Base-by-base conservation (phyloP, 1,284 basidiomycete species). In the Tetrapyrgos nigripes region DNA sequence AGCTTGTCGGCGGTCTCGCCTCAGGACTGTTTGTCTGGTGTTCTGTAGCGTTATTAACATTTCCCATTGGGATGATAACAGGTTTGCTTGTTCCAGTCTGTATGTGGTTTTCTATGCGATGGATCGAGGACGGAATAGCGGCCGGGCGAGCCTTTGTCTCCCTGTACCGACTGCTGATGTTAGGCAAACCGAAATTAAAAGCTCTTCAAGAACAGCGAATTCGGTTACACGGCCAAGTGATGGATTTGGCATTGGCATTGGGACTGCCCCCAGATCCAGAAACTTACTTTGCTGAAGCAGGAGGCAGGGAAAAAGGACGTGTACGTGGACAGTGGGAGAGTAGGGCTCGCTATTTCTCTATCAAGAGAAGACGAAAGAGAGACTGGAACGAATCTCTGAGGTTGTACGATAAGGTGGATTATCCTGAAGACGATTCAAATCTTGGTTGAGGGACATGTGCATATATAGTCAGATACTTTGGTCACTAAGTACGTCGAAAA, bases 31-130 rank as follows among this genome's bases (percentile, higher is more conserved):
- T 78, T 55, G 89, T 92, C 40, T 94, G 89, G 84, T 55, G 80
- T 27, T 61, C 72, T 10, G 73, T 81, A 3, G 73, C 86, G 19
- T 46, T 87, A 29, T 50, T 86, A 28, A 91, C 89, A 1, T 76
- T 91, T 63, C 88, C 84, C 2, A 72, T 91, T 62, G 81, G 85
- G 4, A 62, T 72, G 5, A 67, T 90, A 57, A 88, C 87, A 1
- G 69, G 79, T 21, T 67, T 87, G 53, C 68, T 84, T 21, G 82
- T 92, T 5, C 93, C 93, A 1, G 78, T 81, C 4, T 67, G 88
- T 62, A 93, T 94, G 92, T 95, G 93, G 93, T 86, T 94, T 77
- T 83, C 88, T 17, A 77, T 95, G 57, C 84, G 93, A 46, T 95
- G 93, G 92, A 78, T 92, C 37, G 93, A 95, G 70, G 93, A 95